Evolutionary conservation across 2,329 filamentous ascomycete genomes (phyloP), one percentile per base, ranked within the genome.

Genomic region (Aspergillus tubingensis): DNA sequence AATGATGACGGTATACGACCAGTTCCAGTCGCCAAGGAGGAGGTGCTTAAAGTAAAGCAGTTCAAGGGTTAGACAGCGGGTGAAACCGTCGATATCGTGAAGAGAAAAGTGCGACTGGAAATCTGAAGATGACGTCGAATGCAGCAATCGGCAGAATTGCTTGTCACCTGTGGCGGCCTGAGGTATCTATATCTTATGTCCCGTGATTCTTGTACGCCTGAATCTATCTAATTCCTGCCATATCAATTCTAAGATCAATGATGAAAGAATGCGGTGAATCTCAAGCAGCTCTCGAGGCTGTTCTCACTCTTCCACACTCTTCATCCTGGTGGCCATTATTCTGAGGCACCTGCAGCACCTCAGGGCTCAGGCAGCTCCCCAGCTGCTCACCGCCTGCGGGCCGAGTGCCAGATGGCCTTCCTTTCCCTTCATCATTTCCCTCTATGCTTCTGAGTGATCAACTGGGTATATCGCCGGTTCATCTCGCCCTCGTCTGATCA

Each of bases 1-100:
- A 52, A 71, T 69, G 50, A 50, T 66, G 63, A 49, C 52, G 59
- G 43, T 32, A 48, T 17, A n/a, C 8, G 15, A 39, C 41, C 10
- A 38, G 27, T 38, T 25, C 32, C 27, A 58, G 36, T 19, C 21
- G 19, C 8, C 25, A 15, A 27, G 15, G 23, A 49, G 49, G 41
- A 38, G 3, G 23, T 54, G 53, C 44, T 8, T n/a, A 17, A n/a
- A 11, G 17, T 19, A 21, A 11, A 5, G 41, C 10, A 10, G 10
- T 44, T 44, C 27, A 32, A 41, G 25, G 8, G 17, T 13, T 8
- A 30, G 30, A 32, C 17, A 17, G 13, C 15, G 23, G 53, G 41
- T 13, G 39, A 23, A 15, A 30, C 54, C 30, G 30, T 21, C n/a
- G 38, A 32, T 39, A n/a, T 48, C 13, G 13, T 39, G 53, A 19